These are phyloP conservation scores for Apophysomyces variabilis DNA, from an alignment of 371 early-diverging fungal genomes.

Conservation along the genomic window DNA sequence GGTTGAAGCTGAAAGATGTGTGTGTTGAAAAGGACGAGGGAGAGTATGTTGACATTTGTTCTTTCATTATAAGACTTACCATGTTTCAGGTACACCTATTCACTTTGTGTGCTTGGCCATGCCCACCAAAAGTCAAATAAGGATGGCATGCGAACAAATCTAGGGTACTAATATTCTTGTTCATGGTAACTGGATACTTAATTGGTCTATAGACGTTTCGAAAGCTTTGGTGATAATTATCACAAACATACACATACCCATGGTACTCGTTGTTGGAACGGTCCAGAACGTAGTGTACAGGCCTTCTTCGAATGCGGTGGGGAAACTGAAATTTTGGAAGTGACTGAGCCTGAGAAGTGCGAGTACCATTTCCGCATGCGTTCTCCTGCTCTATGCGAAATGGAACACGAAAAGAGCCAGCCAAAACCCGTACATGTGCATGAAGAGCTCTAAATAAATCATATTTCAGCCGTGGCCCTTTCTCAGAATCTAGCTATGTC, in stretches of 20 bases:
- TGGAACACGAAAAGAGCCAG: background rate
- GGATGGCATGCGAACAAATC: constrained; percentile 55
- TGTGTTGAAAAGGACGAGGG: constrained; percentile 74
- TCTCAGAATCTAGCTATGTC: background rate
- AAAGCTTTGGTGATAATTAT: constrained; percentile 47
- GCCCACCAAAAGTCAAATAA: constrained; percentile 76
- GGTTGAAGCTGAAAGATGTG: constrained; percentile 63
- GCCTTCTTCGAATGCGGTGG: constrained; percentile 69
- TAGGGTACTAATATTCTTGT: constrained; percentile 66
- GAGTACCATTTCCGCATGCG: constrained; percentile 77
- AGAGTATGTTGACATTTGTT: constrained; percentile 60
- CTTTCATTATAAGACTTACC: background rate
- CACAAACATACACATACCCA: constrained; percentile 63
- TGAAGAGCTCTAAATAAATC: constrained; percentile 13
- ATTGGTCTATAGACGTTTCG: constrained; percentile 32
- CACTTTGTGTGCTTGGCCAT: constrained; percentile 79
- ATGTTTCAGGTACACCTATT: constrained; percentile 72
- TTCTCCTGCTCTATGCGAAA: constrained; percentile 80
- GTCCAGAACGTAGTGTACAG: constrained; percentile 75
- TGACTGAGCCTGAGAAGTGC: constrained; percentile 92
- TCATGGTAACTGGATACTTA: constrained; percentile 7
- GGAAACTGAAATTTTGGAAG: constrained; percentile 66
- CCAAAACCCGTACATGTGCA: constrained; percentile 7
- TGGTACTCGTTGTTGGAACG: constrained; percentile 93
- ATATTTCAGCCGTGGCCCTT: background rate